These are phyloP conservation scores for Anaeromyces robustus DNA, from an alignment of 192 early-diverging fungal species.

Conservation along the genomic window DNA sequence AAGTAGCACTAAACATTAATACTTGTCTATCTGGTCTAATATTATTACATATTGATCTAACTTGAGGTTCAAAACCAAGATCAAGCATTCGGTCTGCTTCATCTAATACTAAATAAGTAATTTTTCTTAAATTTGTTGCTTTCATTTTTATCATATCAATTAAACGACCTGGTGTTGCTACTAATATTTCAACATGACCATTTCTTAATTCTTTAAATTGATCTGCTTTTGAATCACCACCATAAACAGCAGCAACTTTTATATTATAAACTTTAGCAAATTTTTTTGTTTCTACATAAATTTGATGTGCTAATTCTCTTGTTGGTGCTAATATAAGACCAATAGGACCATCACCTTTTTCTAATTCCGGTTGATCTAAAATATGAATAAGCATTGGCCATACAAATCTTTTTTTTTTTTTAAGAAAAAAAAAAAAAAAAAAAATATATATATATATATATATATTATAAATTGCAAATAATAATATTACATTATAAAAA, in stretches of 20 bases:
- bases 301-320: conserved; percentile 62
- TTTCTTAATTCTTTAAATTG: conserved; percentile 66
- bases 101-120: conserved; percentile 38
- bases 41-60: conserved; percentile 61
- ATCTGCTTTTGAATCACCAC: conserved; percentile 65
- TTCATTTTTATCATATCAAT: conserved; percentile 84
- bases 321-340: conserved; percentile 66
- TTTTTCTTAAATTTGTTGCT: conserved; percentile 60
- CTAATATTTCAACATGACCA: conserved; percentile 56
- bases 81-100: conserved; percentile 41
- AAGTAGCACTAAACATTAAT: conserved; percentile 66
- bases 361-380: conserved; percentile 65
- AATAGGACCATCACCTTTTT: conserved; percentile 63
- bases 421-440: no score
- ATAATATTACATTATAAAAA: no score
- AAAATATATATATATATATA: no score
- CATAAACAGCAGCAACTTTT: conserved; percentile 51
- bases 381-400: conserved; percentile 73
- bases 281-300: conserved; percentile 60
- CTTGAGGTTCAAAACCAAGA: conserved; percentile 50
- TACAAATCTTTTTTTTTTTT: no score
- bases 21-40: conserved; percentile 71
- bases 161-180: conserved; percentile 69
- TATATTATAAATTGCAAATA: no score
- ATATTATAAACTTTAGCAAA: conserved; percentile 62